phyloP scores from a whole-genome alignment of 768 basidiomycete genomes.

The Chalciporus sphaerocephalus region DNA sequence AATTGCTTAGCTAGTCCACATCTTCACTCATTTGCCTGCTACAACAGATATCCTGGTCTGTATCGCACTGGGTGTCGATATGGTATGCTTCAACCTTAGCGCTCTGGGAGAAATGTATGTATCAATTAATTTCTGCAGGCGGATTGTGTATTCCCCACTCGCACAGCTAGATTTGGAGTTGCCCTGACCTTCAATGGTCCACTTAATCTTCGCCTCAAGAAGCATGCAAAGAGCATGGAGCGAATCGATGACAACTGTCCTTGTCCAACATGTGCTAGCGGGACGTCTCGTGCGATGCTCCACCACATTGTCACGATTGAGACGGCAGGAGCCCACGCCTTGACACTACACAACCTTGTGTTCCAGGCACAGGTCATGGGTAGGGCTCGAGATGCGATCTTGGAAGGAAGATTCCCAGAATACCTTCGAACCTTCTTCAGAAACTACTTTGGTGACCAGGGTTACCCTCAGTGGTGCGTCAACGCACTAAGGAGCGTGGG shows the following conservation, averaged over 20 bases:
- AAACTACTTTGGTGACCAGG: slow-evolving; percentile 68
- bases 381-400: slow-evolving; percentile 75
- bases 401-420: slow-evolving; percentile 71
- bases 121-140: slow-evolving; percentile 44
- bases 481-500: slow-evolving; percentile 79
- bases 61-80: slow-evolving; percentile 87
- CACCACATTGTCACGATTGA: slow-evolving; percentile 75
- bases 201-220: slow-evolving; percentile 74
- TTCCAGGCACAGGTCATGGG: slow-evolving; percentile 90
- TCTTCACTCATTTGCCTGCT: background rate
- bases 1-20: background rate
- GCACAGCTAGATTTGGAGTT: slow-evolving; percentile 88
- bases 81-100: slow-evolving; percentile 46
- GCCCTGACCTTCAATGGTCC: slow-evolving; percentile 81
- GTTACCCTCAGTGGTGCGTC: slow-evolving; percentile 86
- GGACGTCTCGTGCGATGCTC: slow-evolving; percentile 68
- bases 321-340: slow-evolving; percentile 81
- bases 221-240: slow-evolving; percentile 62
- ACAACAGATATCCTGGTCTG: slow-evolving; percentile 78
- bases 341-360: slow-evolving; percentile 78
- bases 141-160: slow-evolving; percentile 90
- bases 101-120: background rate
- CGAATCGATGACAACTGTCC: slow-evolving; percentile 77
- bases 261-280: slow-evolving; percentile 76
- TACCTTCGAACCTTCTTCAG: slow-evolving; percentile 76